Conservation (phyloP, 2,329 filamentous ascomycete genomes). For the Drechslera avenae region DNA sequence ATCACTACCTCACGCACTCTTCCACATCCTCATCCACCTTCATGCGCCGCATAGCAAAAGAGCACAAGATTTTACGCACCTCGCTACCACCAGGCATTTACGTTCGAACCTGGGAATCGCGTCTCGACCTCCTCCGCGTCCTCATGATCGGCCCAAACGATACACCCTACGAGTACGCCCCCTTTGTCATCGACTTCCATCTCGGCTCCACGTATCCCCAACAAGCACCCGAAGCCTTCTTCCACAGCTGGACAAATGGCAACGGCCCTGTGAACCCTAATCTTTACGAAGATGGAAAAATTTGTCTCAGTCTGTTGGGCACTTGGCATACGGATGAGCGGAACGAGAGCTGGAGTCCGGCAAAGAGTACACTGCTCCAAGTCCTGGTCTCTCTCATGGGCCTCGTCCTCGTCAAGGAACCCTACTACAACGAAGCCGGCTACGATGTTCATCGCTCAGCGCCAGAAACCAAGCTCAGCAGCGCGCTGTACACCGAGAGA, state of each 20-base stretch:
- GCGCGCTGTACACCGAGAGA: constrained; percentile 59
- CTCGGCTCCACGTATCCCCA: constrained; percentile 57
- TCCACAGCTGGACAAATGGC: constrained; percentile 63
- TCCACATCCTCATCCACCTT: constrained; percentile 50
- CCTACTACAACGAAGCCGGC: constrained; percentile 69
- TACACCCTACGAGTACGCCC: constrained; percentile 65
- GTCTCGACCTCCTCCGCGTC: constrained; percentile 63
- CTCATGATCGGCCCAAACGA: constrained; percentile 63
- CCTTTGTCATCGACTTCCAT: constrained; percentile 65
- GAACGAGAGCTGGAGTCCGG: constrained; percentile 60
- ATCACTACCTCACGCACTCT: constrained; percentile 47
- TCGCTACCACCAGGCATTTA: constrained; percentile 63
- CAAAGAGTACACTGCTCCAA: constrained; percentile 61
- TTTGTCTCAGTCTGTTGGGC: constrained; percentile 63
- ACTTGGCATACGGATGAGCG: constrained; percentile 63
- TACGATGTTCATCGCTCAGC: constrained; percentile 59
- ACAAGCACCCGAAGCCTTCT: constrained; percentile 60
- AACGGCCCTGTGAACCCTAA: constrained; percentile 65
- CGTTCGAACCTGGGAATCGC: constrained; percentile 64
- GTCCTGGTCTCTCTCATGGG: constrained; percentile 63
- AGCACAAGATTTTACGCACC: constrained; percentile 62
- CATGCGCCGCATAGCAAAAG: constrained; percentile 60
- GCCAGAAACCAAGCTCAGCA: constrained; percentile 53
- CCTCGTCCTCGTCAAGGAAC: constrained; percentile 62
- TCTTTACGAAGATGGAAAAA: constrained; percentile 66